Conservation (phyloP, 371 early-diverging fungal species). For the Mucor indicus region DNA sequence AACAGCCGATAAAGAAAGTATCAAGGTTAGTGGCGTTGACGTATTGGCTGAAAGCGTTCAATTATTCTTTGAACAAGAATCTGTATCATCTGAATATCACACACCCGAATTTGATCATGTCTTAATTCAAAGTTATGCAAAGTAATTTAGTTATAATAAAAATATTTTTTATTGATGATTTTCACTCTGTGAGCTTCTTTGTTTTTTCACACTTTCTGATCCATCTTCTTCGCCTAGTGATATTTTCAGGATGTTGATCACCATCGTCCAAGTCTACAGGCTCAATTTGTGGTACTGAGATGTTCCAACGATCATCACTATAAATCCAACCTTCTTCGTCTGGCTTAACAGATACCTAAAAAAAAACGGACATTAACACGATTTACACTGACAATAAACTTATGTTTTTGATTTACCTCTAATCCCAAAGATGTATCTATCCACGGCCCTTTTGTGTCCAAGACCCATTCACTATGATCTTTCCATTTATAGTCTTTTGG, state of each 20-base stretch:
- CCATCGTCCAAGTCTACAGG: constrained; percentile 5
- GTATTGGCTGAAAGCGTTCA: too few relatives aligned
- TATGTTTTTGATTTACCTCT: constrained; percentile 3
- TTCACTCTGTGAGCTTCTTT: too few relatives aligned
- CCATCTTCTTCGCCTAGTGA: constrained; percentile 25
- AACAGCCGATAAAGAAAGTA: too few relatives aligned
- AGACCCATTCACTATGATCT: constrained; percentile 16
- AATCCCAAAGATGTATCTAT: constrained; percentile 14
- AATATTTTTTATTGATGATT: too few relatives aligned
- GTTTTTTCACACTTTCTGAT: constrained; percentile 13
- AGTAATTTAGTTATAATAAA: too few relatives aligned
- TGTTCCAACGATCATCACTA: constrained; percentile 19
- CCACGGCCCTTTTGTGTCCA: constrained; percentile 28
- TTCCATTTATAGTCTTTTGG: constrained; percentile 24
- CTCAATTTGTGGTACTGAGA: constrained; percentile 4
- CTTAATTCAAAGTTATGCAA: too few relatives aligned
- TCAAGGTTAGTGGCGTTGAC: too few relatives aligned
- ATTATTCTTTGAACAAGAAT: too few relatives aligned
- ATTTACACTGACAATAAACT: not conserved
- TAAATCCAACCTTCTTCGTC: constrained; percentile 35
- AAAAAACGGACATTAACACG: not conserved
- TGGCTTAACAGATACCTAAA: constrained; percentile 10
- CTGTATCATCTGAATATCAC: too few relatives aligned
- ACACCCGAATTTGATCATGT: too few relatives aligned
- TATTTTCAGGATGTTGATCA: constrained; percentile 1